phyloP scores from a whole-genome alignment of 345 rosid genomes.

The Melaleuca quinquenervia region DNA sequence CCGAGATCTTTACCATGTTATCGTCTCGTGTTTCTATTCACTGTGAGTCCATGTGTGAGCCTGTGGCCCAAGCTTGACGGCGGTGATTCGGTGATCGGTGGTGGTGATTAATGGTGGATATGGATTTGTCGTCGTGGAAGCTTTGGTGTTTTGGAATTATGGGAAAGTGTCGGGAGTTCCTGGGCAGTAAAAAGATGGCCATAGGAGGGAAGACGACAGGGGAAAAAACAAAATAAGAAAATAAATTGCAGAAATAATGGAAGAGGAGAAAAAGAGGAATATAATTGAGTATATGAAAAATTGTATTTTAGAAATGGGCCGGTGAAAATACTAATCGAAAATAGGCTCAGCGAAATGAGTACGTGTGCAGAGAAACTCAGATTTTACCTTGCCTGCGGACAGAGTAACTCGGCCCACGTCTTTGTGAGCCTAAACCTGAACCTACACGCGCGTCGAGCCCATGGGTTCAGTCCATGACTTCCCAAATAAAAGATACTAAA shows the following conservation, averaged over 20 bases:
- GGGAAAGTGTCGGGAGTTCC: rapidly evolving
- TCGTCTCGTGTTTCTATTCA: neutral
- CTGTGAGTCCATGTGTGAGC: neutral
- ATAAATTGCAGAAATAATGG: too few relatives aligned
- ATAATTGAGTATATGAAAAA: too few relatives aligned
- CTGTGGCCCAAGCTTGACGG: rapidly evolving
- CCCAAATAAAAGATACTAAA: neutral
- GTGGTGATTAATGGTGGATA: neutral
- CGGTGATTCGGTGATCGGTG: neutral
- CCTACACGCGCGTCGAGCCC: neutral
- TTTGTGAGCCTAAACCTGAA: neutral
- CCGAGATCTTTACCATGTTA: neutral
- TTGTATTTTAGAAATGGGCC: too few relatives aligned
- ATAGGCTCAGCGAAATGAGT: too few relatives aligned
- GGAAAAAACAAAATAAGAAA: too few relatives aligned
- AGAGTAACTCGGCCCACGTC: neutral
- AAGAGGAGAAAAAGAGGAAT: too few relatives aligned
- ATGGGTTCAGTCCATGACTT: neutral
- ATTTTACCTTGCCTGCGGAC: too few relatives aligned
- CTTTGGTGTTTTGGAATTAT: neutral
- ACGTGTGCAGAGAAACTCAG: too few relatives aligned
- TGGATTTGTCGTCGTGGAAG: neutral
- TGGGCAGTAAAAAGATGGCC: too few relatives aligned
- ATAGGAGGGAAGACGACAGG: too few relatives aligned
- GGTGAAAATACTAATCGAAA: too few relatives aligned